Evolutionary conservation across 805 yeast genomes (phyloP), one percentile per base, ranked within the genome.

Genomic region (Candida manassasensis): DNA sequence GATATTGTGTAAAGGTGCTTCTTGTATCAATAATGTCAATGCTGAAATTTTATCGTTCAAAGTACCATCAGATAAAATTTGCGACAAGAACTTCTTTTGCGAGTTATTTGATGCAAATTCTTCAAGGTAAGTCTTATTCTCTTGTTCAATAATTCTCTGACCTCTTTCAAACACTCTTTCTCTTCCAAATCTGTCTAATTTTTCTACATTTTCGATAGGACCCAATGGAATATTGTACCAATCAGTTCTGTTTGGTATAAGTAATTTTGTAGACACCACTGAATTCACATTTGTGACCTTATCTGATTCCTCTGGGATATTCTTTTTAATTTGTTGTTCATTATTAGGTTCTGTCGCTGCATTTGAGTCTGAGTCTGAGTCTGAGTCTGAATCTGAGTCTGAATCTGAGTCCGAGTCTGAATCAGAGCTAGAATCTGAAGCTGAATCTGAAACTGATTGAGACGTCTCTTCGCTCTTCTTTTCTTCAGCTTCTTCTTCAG

Each of bases 31-130:
- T 54, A 93, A 75, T 1, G 98, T 90, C 53, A 93, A 71, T 0
- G 98, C 96, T 32, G 96, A 85, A 37, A 93, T 84, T 63, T 93
- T 88, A 81, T 93, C 98, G 49, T 79, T 82, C 49, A 90, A 71
- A 0, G 98, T 93, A 84, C 98, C 98, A 46, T 79, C 82, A 4
- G 88, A 72, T 50, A 93, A 73, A 47, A 93, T 82, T 60, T 90
- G 94, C 1, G 90, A 75, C 69, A 87, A 77, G 58, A 90, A 90
- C 69, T 85, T 82, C 55, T 77, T 80, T 65, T 84, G 96, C 4
- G 94, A 84, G 26, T 82, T 78, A 37, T 81, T 75, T 44, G 79
- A 79, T 37, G 84, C 75, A 54, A 81, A 81, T 54, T 82, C 94
- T 41, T 79, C 81, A 42, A 76, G 71, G 55, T 84, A 90, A 0